A percentile compares a stretch with the other conserved stretches of the same genome.
Conservation (phyloP, 177 flowering plant species). For the Vitis hybrid region DNA sequence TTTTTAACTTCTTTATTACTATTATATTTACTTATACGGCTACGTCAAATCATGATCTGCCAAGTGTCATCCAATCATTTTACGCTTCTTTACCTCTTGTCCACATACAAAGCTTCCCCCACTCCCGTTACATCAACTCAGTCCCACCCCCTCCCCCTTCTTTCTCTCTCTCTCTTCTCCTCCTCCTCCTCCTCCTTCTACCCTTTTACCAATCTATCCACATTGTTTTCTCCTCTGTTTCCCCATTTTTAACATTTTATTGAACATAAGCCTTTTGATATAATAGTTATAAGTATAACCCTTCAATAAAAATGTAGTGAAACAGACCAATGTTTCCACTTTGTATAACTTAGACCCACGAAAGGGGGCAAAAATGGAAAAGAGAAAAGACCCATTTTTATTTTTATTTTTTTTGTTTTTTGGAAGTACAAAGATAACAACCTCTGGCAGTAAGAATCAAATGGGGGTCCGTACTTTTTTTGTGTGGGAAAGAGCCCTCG, state of each 20-base stretch:
- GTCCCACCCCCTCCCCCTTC: background rate
- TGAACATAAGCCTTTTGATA: too few relatives aligned
- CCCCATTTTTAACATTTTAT: background rate
- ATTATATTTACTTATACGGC: background rate
- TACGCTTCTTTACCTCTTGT: slow-evolving; percentile 22
- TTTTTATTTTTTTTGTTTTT: slow-evolving; percentile 14
- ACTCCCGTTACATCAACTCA: slow-evolving; percentile 32
- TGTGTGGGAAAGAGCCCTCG: slow-evolving; percentile 25
- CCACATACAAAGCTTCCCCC: slow-evolving; percentile 4
- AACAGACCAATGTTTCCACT: too few relatives aligned
- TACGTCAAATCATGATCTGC: slow-evolving; percentile 29
- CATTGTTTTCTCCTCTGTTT: background rate
- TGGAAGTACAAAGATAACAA: slow-evolving; percentile 53
- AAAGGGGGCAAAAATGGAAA: slow-evolving; percentile 9
- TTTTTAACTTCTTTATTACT: background rate
- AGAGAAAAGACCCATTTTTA: background rate
- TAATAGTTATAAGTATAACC: too few relatives aligned
- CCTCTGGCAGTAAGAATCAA: slow-evolving; percentile 35
- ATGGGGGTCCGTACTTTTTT: slow-evolving; percentile 26
- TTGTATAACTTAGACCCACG: too few relatives aligned
- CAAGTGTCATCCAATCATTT: slow-evolving; percentile 53
- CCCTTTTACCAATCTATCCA: too few relatives aligned
- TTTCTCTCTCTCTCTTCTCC: background rate
- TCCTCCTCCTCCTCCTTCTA: background rate
- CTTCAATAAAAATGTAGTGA: background rate